Evolutionary conservation across 1,284 basidiomycete genomes (phyloP), one percentile per base, ranked within the genome.

Genomic region (Ceratobasidium sp.): DNA sequence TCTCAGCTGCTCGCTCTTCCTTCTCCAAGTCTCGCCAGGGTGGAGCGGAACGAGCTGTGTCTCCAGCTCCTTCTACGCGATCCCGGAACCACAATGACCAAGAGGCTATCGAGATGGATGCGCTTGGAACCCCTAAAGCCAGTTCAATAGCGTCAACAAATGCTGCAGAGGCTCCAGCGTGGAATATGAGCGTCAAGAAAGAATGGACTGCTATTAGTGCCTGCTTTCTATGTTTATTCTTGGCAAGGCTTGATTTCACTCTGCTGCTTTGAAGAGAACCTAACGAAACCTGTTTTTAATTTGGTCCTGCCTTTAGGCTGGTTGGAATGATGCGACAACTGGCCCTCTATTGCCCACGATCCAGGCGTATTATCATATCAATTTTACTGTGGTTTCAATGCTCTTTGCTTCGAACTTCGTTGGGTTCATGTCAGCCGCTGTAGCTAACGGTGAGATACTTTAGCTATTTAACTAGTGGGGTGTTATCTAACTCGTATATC

Each of bases 281-380:
- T 56, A 38, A 67, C 12, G 17, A 23, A 42, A 61, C n/a, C 26
- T 20, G 13, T 61, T n/a, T n/a, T 1, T 52, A n/a, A 1, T 64
- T 46, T 5, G 4, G n/a, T 1, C 28, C 17, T 42, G 23, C 23
- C 46, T 64, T 12, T 46, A 70, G 76, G 85, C 86, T 40, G 89
- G 90, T 20, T 90, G 89, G 89, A 90, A 90, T 79, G 89, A 90
- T 81, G 89, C 88, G 26, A 85, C 88, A 1, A 86, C 79, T 0
- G 81, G 90, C 2, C 89, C 90, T 23, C 83, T 91, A 57, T 83
- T 91, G 1, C 90, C 89, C 23, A 84, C 86, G 23, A 89, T 91
- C 66, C 90, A 91, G 80, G 81, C 83, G 12, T 84, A 87, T 54
- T 92, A 91, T 80, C 79, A 88, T 79, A 90, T 91, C 80, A 59